Percentiles rank a stretch among this genome's conserved stretches.
Evolutionary conservation across 2,329 filamentous ascomycete species (phyloP).

Genomic region (Sarocladium kiliense): DNA sequence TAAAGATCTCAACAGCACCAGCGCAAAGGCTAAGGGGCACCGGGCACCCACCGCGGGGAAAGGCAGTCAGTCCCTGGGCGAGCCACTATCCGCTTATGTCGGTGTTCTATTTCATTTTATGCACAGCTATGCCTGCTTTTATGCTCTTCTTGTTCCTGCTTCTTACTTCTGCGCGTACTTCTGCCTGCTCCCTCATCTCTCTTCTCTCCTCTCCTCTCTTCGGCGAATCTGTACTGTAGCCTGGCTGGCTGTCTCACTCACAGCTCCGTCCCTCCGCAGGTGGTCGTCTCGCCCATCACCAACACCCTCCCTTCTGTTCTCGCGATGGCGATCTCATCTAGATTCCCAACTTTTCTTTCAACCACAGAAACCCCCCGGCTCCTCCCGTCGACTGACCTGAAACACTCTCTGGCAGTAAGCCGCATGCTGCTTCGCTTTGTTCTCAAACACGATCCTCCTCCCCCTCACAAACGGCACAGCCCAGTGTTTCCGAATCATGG

Average conservation of each 20-base stretch:
- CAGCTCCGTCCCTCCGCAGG: no score
- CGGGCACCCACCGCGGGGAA: not conserved
- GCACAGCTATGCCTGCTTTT: no score
- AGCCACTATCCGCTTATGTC: no score
- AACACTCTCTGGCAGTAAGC: constrained; percentile 3
- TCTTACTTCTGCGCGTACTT: no score
- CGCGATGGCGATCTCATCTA: not conserved
- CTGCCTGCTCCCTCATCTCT: no score
- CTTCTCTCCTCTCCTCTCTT: no score
- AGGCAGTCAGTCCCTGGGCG: not conserved
- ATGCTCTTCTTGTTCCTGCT: no score
- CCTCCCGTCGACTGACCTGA: constrained; percentile 7
- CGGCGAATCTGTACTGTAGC: no score
- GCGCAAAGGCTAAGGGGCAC: no score
- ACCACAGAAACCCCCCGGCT: constrained; percentile 2
- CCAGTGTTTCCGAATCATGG: constrained; percentile 8
- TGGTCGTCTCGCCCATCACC: not conserved
- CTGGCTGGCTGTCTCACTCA: no score
- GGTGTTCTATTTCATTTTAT: no score
- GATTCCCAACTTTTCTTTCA: not conserved
- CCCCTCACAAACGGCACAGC: not conserved
- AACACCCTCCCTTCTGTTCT: not conserved
- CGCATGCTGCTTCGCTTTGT: not conserved
- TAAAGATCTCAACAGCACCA: no score
- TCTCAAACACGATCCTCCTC: not conserved